These are phyloP conservation scores for Solanum stenotomum DNA, from an alignment of 257 asterid species.

Conservation along the genomic window DNA sequence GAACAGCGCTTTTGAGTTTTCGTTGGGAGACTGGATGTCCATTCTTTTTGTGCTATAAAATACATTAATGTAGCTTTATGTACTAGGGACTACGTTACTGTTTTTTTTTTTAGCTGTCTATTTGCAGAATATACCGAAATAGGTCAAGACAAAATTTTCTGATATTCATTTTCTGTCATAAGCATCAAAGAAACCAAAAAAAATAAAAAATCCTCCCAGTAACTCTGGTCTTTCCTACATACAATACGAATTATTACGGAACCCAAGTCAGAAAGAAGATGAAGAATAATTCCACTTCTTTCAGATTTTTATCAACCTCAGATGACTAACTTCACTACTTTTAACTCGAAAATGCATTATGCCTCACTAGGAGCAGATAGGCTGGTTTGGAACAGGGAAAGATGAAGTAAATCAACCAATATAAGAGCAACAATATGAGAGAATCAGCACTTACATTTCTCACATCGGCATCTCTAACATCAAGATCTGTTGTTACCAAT, in stretches of 20 bases:
- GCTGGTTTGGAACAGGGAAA: not conserved
- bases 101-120: not conserved
- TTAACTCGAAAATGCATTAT: not conserved
- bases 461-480: slow-evolving; percentile 89
- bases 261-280: not conserved
- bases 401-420: not conserved
- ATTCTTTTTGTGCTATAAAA: not conserved
- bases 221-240: not conserved
- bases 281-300: not conserved
- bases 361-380: not conserved
- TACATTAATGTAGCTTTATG: not conserved
- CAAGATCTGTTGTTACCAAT: slow-evolving; percentile 92
- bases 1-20: not conserved
- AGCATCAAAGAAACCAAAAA: not conserved
- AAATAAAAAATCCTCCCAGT: not conserved
- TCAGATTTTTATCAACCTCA: not conserved
- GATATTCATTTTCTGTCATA: not conserved
- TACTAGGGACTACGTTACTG: not conserved
- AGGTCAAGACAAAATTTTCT: not conserved
- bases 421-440: not conserved
- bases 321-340: not conserved
- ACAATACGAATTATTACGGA: not conserved
- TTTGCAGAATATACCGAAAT: not conserved
- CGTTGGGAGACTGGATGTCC: not conserved
- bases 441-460: slow-evolving; percentile 58